These are phyloP conservation scores for Hyphopichia pseudoburtonii DNA, from an alignment of 1,139 yeast species.

Conservation along the genomic window DNA sequence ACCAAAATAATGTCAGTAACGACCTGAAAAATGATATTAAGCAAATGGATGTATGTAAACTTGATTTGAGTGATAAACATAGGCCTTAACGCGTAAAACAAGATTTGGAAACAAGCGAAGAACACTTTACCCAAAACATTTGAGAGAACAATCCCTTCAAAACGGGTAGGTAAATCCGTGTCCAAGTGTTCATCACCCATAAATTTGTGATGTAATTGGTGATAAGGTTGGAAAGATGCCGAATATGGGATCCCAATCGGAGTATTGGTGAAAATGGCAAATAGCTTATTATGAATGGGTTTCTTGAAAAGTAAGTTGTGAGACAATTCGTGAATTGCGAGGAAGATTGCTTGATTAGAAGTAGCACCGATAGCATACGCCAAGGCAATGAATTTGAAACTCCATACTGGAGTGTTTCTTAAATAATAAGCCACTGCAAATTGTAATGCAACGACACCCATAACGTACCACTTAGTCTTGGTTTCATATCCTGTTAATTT, in stretches of 20 bases:
- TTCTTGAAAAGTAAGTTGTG: constrained; percentile 85
- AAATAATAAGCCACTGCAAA: constrained; percentile 60
- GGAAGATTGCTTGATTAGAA: constrained; percentile 75
- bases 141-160: constrained; percentile 73
- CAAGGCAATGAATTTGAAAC: constrained; percentile 54
- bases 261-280: constrained; percentile 73
- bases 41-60: constrained; percentile 70
- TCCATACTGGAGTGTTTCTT: constrained; percentile 53
- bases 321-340: constrained; percentile 85
- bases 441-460: constrained; percentile 65
- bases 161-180: constrained; percentile 80
- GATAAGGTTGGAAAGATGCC: constrained; percentile 91
- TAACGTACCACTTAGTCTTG: constrained; percentile 71
- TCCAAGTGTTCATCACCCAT: constrained; percentile 84
- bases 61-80: constrained; percentile 78
- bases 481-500: constrained; percentile 88
- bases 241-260: constrained; percentile 91
- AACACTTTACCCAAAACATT: constrained; percentile 84
- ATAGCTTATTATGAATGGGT: constrained; percentile 74
- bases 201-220: constrained; percentile 86
- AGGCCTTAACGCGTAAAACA: constrained; percentile 88
- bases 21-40: constrained; percentile 65
- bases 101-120: constrained; percentile 85
- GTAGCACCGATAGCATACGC: constrained; percentile 88
- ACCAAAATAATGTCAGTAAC: constrained; percentile 58